phyloP scores from a whole-genome alignment of 2,329 filamentous ascomycete genomes.

The Cercospora nicotianae region DNA sequence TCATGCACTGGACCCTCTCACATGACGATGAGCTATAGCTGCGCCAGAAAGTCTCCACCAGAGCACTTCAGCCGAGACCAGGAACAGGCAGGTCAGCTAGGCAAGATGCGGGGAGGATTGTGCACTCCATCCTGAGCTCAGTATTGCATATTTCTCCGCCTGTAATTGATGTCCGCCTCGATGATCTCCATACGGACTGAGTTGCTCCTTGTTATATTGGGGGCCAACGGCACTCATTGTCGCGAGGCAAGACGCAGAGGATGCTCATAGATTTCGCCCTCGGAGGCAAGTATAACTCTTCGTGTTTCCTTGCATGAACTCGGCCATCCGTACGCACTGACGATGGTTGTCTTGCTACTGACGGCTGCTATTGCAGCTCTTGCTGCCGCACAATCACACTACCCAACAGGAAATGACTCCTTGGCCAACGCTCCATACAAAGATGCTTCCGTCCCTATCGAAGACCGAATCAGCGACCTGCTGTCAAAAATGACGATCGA shows the following conservation, averaged over 20 bases:
- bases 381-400: slow-evolving; percentile 7
- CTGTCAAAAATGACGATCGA: slow-evolving; percentile 71
- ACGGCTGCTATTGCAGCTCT: background rate
- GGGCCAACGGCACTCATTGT: slow-evolving; percentile 1
- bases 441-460: slow-evolving; percentile 60
- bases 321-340: background rate
- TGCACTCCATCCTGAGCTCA: background rate
- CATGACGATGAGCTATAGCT: background rate
- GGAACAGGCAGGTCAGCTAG: slow-evolving; percentile 15
- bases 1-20: background rate
- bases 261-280: too few species aligned
- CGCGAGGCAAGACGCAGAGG: slow-evolving; percentile 7
- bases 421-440: slow-evolving; percentile 47
- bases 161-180: background rate
- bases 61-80: slow-evolving; percentile 15
- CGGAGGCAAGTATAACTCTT: slow-evolving; percentile 10
- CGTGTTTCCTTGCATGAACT: background rate
- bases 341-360: background rate
- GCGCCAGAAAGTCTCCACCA: slow-evolving; percentile 1
- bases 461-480: slow-evolving; percentile 66
- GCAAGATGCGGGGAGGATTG: slow-evolving; percentile 17
- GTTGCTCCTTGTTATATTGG: slow-evolving; percentile 10
- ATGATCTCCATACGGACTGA: background rate
- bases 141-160: slow-evolving; percentile 19
- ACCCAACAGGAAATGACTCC: slow-evolving; percentile 21